Evolutionary conservation across 257 asterid genomes (phyloP).

Genomic region (Hygrophila difformis): DNA sequence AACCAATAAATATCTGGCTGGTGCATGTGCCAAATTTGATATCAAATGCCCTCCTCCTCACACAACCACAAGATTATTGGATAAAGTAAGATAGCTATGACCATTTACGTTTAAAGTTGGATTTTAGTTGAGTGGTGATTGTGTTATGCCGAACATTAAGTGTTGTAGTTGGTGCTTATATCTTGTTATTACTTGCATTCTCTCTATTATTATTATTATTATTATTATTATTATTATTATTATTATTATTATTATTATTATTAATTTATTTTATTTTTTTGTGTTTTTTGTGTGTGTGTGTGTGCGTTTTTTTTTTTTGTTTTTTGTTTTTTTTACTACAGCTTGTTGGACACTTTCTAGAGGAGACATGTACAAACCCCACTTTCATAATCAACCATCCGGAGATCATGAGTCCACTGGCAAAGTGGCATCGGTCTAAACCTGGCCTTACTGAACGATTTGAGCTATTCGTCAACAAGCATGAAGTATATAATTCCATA

Average conservation of each 20-base stretch:
- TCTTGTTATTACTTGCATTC: no score
- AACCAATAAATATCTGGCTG: slow-evolving; percentile 64
- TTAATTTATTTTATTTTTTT: no score
- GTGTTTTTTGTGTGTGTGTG: no score
- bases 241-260: no score
- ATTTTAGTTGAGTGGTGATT: background rate
- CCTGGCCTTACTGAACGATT: slow-evolving; percentile 81
- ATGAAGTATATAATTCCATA: slow-evolving; percentile 37
- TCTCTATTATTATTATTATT: background rate
- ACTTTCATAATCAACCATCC: slow-evolving; percentile 87
- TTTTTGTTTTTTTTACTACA: slow-evolving; percentile 22
- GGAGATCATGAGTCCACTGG: slow-evolving; percentile 89
- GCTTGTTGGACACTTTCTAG: slow-evolving; percentile 93
- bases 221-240: no score
- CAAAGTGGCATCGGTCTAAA: slow-evolving; percentile 90
- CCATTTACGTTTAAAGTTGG: background rate
- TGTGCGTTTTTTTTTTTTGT: no score
- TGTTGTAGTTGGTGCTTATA: background rate
- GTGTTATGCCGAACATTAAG: no score
- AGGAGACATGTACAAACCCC: slow-evolving; percentile 74
- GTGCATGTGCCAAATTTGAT: slow-evolving; percentile 65
- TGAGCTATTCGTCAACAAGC: slow-evolving; percentile 86
- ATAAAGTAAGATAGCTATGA: slow-evolving; percentile 48
- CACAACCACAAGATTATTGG: slow-evolving; percentile 78
- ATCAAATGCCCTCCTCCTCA: slow-evolving; percentile 89